Evolutionary conservation across 1,284 basidiomycete genomes (phyloP), one percentile per base, ranked within the genome.

Genomic region (Phaffia rhodozyma): DNA sequence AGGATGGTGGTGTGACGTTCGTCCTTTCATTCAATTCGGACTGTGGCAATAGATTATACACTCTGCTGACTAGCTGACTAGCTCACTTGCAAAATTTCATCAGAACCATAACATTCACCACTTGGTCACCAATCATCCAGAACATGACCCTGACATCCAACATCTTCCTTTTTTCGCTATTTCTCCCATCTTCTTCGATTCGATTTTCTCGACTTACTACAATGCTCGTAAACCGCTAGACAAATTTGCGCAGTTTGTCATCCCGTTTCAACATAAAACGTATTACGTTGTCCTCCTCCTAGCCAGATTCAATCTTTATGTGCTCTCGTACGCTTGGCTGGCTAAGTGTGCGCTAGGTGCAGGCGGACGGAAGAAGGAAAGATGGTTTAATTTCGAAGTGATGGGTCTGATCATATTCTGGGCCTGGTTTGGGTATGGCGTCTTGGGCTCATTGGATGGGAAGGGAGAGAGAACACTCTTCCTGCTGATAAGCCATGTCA

Each of bases 81-180:
- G 13, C 2, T 43, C 5, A 43, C 32, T 65, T 54, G n/a, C n/a
- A n/a, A n/a, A n/a, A n/a, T n/a, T 52, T 63, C 48, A 34, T 13
- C 66, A 92, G 89, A 97, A 96, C 73, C 94, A 98, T 75, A 97
- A 98, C 71, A 84, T 96, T 58, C 94, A 98, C 78, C 94, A 98
- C 78, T 81, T 61, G 34, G 58, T 67, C 29, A 66, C 64, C 27
- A 56, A 58, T n/a, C 92, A 97, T 71, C 92, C 92, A 3, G 88
- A 94, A 66, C 96, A 99, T 84, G 93, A 83, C 74, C 90, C 91
- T 1, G 93, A 83, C 66, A 82, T 83, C 62, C 81, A 94, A 76
- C 93, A 98, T 75, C 80, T 98, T 57, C 94, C 94, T 27, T 97
- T 98, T 79, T 87, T 99, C 71, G 94, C 93, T 67, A 91, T 97